Base-by-base conservation (phyloP, 192 early-diverging fungal genomes). In the Backusella australiensis region DNA sequence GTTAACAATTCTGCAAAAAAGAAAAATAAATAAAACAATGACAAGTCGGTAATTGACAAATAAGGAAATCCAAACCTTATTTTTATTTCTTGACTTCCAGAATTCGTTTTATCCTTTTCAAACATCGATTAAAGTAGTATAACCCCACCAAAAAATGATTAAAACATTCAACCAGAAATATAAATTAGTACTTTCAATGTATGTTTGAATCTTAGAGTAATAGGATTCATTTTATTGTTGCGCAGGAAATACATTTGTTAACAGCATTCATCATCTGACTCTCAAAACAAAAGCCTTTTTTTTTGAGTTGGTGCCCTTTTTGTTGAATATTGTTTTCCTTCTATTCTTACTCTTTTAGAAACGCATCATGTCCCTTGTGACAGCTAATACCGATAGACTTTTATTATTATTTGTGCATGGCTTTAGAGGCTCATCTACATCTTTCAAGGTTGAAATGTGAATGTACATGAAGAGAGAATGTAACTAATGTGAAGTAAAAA, bases 401-500 rank as follows among this genome's bases (percentile, higher is more conserved):
- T 73, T 90, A 7, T 76, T 90, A 6, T 35, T 90, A 34, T 90
- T 89, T 69, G 74, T 89, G 14, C 89, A 90, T 75, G 89, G 89
- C 4, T 90, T 89, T 70, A 80, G 81, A 65, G 89, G 89, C 6
- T 78, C 82, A 76, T 88, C 88, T 72, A 71, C 72, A 15, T 82
- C 81, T 65, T 87, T 87, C 66, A 29, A 82, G 73, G 86, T 87
- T 9, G 56, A 63, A 63, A 63, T 63, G 56, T 23, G 23, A 29
- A 15, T 11, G 4, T 44, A 44, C 42, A 44, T 17, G 21, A 23
- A 59, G 12, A 9, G 23, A 3, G 23, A 59, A 59, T 12, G 23
- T 14, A 59, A 23, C 56, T 59, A 59, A 59, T 49, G 46, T 23
- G 23, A 59, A 59, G 23, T 7, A 26, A 26, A 23, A 23, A 49